These are phyloP conservation scores for Garcia nutans DNA, from an alignment of 345 rosid genomes.

Conservation along the genomic window DNA sequence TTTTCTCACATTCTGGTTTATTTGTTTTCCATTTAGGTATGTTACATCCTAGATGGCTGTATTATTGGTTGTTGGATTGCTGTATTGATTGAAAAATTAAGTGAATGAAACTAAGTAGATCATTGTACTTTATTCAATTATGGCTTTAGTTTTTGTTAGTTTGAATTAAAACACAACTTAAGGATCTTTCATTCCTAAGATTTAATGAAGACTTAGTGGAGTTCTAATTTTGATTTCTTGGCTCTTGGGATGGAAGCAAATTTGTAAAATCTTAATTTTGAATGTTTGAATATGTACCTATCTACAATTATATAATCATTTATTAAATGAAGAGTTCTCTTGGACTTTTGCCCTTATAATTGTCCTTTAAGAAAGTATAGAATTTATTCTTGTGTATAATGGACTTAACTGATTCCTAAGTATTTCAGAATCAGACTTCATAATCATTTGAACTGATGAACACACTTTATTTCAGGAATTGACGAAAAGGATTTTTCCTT, in stretches of 20 bases:
- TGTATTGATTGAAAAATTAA: background rate
- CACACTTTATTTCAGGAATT: conserved; percentile 61
- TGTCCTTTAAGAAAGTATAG: background rate
- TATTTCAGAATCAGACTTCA: background rate
- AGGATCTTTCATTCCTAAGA: background rate
- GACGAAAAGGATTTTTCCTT: conserved; percentile 75
- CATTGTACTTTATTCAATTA: background rate
- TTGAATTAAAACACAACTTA: background rate
- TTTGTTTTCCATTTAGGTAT: background rate
- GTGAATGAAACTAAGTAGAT: background rate
- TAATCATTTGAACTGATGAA: conserved; percentile 20
- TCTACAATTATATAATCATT: background rate
- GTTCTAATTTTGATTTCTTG: background rate
- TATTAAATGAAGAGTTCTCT: background rate
- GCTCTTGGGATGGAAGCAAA: background rate
- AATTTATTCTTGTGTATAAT: background rate
- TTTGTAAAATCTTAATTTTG: background rate
- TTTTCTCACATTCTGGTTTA: background rate
- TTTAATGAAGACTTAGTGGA: background rate
- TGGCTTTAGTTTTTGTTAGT: background rate
- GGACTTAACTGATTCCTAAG: background rate
- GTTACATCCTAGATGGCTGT: background rate
- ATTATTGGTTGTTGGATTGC: background rate
- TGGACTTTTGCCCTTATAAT: background rate
- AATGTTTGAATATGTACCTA: background rate